Base-by-base conservation (phyloP, 2,329 filamentous ascomycete species). In the Fulvia fulva region DNA sequence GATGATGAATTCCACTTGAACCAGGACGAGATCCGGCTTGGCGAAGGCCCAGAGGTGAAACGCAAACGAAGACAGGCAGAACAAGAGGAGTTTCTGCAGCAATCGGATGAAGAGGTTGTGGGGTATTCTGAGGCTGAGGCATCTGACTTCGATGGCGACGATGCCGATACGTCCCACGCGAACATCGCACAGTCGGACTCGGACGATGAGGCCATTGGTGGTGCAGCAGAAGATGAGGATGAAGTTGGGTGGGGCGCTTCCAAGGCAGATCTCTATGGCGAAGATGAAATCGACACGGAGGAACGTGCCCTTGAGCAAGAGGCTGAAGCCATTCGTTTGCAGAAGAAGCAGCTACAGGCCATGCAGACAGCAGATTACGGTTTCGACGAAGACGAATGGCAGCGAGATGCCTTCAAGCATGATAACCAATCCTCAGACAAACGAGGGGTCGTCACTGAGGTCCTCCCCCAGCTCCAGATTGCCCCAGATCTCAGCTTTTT, bases 321-420 rank as follows among this genome's bases (percentile, higher is more conserved):
- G 74, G 85, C 83, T 11, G 95, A 99, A 73, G 94, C 93, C 2
- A 87, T 88, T 73, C 82, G 91, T 61, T 76, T 99, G 60, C 93
- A 97, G 73, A 87, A 91, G 75, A 97, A 96, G 80, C 93, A 94
- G 71, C 75, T 97, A 23, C 83, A 91, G 66, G 87, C 88, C 65
- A 94, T 99, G 89, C 84, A 86, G 5, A 92, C 95, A 65, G 88
- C 89, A 41, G 94, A 99, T 71, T 99, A 97, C 70, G 87, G 91
- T 8, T 95, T 97, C 64, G 91, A 97, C 67, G 90, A 95, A 69
- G 83, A 85, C 44, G 91, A 95, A 65, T 97, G 93, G 94, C 73
- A 87, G 37, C 84, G 82, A 25, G 75, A 64, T 19, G 65, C 68
- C 4, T 71, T 77, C 2, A 79, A 78, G 16, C 78, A 80, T 22